A percentile compares a stretch with the other conserved stretches of the same genome.
phyloP scores from a whole-genome alignment of 257 asterid species.

The Nicotiana obtusifolia region DNA sequence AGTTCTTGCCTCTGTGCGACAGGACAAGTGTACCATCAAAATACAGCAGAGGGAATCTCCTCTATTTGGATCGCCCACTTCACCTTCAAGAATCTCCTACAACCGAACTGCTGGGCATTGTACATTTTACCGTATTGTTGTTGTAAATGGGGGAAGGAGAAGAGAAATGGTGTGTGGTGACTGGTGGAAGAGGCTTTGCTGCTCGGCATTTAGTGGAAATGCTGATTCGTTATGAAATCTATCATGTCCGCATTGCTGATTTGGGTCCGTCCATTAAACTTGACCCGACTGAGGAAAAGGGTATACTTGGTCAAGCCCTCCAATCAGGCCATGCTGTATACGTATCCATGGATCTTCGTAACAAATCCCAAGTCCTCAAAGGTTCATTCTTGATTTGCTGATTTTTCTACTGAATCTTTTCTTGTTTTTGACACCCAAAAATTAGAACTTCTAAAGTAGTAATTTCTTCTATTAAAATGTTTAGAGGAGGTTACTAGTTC shows the following conservation, averaged over 20 bases:
- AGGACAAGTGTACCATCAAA: too few relatives aligned
- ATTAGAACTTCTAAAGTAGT: too few relatives aligned
- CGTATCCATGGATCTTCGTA: conserved; percentile 78
- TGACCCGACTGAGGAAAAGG: conserved; percentile 69
- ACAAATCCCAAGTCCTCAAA: conserved; percentile 68
- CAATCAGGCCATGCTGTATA: conserved; percentile 63
- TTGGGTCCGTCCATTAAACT: conserved; percentile 58
- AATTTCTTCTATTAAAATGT: too few relatives aligned
- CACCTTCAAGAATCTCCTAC: background rate
- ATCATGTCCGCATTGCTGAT: conserved; percentile 67
- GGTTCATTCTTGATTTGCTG: conserved; percentile 28
- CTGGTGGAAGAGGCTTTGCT: conserved; percentile 96
- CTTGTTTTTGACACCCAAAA: background rate
- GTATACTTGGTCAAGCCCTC: conserved; percentile 58
- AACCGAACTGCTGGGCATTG: background rate
- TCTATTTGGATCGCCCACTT: background rate
- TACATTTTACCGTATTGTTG: background rate
- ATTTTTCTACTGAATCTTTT: background rate
- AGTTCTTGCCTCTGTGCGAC: too few relatives aligned
- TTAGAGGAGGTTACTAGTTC: too few relatives aligned
- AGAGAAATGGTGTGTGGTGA: conserved; percentile 84
- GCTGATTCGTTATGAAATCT: conserved; percentile 65
- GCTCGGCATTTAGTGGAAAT: conserved; percentile 87
- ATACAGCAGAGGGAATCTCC: too few relatives aligned
- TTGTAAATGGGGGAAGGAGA: conserved; percentile 31